Percentiles rank a stretch among this genome's conserved stretches.
Evolutionary conservation across 23 red algal species (phyloP).

Genomic region (Gracilaria domingensis): DNA sequence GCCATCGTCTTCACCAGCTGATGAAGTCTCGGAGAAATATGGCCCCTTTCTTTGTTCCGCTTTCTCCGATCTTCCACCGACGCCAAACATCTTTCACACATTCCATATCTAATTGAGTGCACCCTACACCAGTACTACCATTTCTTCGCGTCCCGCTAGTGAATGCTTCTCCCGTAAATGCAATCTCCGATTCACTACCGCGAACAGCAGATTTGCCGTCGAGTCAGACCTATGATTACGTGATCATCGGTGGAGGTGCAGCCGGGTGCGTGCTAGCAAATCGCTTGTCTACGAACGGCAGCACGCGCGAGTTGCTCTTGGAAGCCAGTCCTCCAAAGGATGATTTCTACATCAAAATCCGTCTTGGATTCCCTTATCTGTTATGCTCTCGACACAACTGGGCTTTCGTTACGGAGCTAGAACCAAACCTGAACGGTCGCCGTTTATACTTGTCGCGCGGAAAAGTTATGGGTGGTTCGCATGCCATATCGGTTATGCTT

Average conservation of each 20-base stretch:
- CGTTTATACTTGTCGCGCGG: slow-evolving; percentile 92
- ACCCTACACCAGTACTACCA: neutral
- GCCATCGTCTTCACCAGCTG: neutral
- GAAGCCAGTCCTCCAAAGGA: slow-evolving; percentile 80
- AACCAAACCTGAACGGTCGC: slow-evolving; percentile 71
- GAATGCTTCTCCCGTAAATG: neutral
- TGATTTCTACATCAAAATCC: slow-evolving; percentile 77
- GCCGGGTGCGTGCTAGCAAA: slow-evolving; percentile 97
- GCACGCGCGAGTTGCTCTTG: slow-evolving; percentile 81
- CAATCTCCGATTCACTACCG: neutral
- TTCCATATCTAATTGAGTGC: neutral
- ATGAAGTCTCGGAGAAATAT: neutral
- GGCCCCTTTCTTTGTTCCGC: neutral
- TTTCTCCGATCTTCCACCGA: neutral
- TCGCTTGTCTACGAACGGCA: slow-evolving; percentile 69
- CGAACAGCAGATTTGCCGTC: slow-evolving; percentile 16
- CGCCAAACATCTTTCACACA: neutral
- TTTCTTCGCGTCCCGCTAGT: neutral
- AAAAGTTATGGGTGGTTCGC: slow-evolving; percentile 86
- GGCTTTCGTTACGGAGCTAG: slow-evolving; percentile 78
- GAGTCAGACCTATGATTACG: slow-evolving; percentile 74
- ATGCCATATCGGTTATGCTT: slow-evolving; percentile 96
- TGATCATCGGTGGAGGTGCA: slow-evolving; percentile 95
- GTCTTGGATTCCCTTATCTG: slow-evolving; percentile 93
- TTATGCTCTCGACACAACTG: slow-evolving; percentile 79